Percentiles rank a stretch among this genome's conserved stretches.
These are phyloP conservation scores for Moricandia arvensis DNA, from an alignment of 345 rosid species.

Conservation along the genomic window DNA sequence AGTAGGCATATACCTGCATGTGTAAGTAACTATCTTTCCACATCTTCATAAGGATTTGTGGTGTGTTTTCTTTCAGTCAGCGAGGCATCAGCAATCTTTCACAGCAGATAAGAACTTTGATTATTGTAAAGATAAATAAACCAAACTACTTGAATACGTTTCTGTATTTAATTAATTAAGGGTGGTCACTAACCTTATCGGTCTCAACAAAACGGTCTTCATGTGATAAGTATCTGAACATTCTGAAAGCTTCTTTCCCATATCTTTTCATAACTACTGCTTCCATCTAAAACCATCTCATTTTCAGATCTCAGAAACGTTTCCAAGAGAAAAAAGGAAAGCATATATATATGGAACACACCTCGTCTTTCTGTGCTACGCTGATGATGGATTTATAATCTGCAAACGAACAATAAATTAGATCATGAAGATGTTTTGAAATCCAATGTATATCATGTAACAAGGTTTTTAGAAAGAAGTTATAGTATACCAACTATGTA, in stretches of 20 bases:
- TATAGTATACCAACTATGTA: conserved; percentile 54
- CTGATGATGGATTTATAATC: conserved; percentile 67
- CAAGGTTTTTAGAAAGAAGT: not conserved
- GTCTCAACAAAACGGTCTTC: conserved; percentile 61
- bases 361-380: conserved; percentile 80
- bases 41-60: conserved; percentile 59
- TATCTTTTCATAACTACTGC: conserved; percentile 69
- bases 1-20: conserved; percentile 68
- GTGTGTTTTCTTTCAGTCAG: conserved; percentile 65
- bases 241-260: conserved; percentile 67
- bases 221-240: conserved; percentile 65
- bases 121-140: not conserved
- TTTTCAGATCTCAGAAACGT: conserved; percentile 12
- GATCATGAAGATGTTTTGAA: not conserved
- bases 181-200: conserved; percentile 58
- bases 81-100: conserved; percentile 62
- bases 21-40: conserved; percentile 82
- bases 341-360: conserved; percentile 21
- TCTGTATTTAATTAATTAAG: not conserved
- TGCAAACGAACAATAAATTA: conserved; percentile 31
- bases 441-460: not conserved
- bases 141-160: not conserved
- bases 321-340: not conserved
- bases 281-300: conserved; percentile 51
- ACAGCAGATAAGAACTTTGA: conserved; percentile 2